Conservation (phyloP, 2,329 filamentous ascomycete genomes). For the Gliomastix tumulicola region DNA sequence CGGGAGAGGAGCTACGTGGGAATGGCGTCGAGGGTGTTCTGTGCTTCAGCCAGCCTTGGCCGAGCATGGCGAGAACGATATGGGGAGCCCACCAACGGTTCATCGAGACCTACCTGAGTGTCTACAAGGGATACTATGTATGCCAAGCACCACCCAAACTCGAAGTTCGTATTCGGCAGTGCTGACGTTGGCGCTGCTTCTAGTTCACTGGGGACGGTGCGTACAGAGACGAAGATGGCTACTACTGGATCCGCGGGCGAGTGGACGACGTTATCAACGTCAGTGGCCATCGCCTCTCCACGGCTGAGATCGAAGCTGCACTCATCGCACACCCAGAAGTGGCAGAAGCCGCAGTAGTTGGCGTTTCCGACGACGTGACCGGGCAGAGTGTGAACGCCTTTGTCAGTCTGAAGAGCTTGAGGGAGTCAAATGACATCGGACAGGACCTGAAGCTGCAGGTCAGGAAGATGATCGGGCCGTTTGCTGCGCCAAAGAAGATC, state of each 20-base stretch:
- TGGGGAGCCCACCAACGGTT: constrained; percentile 98
- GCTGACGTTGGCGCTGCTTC: constrained; percentile 1
- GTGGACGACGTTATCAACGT: constrained; percentile 99
- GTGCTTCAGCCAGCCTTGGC: constrained; percentile 96
- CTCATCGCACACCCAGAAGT: constrained; percentile 87
- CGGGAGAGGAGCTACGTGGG: constrained; percentile 84
- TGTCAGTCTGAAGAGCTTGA: constrained; percentile 82
- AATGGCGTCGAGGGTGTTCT: constrained; percentile 97
- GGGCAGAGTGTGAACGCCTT: constrained; percentile 99
- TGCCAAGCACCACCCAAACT: constrained; percentile 26
- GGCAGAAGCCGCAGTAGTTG: constrained; percentile 92
- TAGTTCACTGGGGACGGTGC: constrained; percentile 91
- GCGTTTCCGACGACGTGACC: constrained; percentile 86
- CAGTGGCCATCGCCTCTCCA: constrained; percentile 93
- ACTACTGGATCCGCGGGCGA: constrained; percentile 99
- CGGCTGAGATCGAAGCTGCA: constrained; percentile 95
- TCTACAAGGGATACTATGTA: constrained; percentile 97
- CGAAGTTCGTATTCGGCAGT: background rate
- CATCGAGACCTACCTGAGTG: constrained; percentile 96
- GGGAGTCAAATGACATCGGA: constrained; percentile 65
- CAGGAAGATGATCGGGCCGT: constrained; percentile 94
- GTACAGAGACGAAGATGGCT: constrained; percentile 92
- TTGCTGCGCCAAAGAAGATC: constrained; percentile 91
- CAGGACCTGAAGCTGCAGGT: constrained; percentile 95
- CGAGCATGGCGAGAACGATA: constrained; percentile 95